Evolutionary conservation across 202 grass and related monocot species (phyloP), one percentile per base, ranked within the genome.

Genomic region (Cymbopogon flexuosus): DNA sequence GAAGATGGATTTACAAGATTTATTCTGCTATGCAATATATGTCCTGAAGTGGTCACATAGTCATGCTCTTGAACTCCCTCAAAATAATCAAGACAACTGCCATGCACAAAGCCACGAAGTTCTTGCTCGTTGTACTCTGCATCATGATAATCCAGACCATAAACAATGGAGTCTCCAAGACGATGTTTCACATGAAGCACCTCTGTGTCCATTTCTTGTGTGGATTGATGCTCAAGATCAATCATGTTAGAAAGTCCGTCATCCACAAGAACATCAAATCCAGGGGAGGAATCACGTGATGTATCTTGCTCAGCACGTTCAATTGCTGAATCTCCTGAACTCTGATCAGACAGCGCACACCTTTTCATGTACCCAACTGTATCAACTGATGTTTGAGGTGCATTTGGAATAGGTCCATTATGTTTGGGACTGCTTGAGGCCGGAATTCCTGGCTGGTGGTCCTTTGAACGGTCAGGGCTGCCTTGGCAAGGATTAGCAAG

Each of bases 261-360:
- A 80, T 90, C 69, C 35, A 79, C 83, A 30, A 90, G 83, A 34
- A 90, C 84, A 76, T 86, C 83, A 79, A 86, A 90, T 71, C 75
- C 88, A 75, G 75, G 79, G 63, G 88, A 90, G 9, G 79, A 83
- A 64, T 90, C 88, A 35, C 27, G 35, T 0, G 51, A 24, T 78
- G 8, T 63, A 70, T 90, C 84, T 36, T 73, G 51, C 5, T 83
- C 63, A 47, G 23, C 15, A 56, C 67, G 54, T 31, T 86, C 87
- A 70, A 83, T 74, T 35, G 35, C 24, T 86, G 70, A 74, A 27
- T 76, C 33, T 81, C 47, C 88, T 70, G 68, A 83, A 74, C 75
- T 70, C 34, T 64, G 79, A 70, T 83, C 74, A 80, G 67, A 83
- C 3, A 54, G 45, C 0, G 35, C 37, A 40, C 34, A 61, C 61